A percentile compares a stretch with the other conserved stretches of the same genome.
phyloP scores from a whole-genome alignment of 2,329 filamentous ascomycete species.

The Fusarium sp. region DNA sequence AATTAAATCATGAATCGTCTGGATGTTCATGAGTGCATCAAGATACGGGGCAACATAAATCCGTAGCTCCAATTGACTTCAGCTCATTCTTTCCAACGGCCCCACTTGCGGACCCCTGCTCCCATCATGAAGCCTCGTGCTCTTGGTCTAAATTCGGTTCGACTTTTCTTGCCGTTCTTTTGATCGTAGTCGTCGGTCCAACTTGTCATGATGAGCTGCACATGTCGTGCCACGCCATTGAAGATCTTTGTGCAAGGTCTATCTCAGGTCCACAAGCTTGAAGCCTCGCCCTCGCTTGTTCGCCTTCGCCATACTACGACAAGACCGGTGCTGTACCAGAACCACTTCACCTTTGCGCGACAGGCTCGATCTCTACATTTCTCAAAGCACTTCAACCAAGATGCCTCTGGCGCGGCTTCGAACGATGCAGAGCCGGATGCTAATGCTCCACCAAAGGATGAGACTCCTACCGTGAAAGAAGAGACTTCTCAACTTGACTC shows the following conservation, averaged over 20 bases:
- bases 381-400: constrained; percentile 39
- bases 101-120: constrained; percentile 43
- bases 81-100: constrained; percentile 7
- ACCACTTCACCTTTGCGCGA: constrained; percentile 33
- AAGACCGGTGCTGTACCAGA: constrained; percentile 27
- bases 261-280: constrained; percentile 56
- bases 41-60: constrained; percentile 23
- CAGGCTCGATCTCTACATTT: constrained; percentile 47
- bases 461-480: constrained; percentile 14
- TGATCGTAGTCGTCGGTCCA: constrained; percentile 11
- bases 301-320: constrained; percentile 30
- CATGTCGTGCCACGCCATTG: constrained; percentile 63
- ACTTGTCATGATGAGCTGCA: constrained; percentile 61
- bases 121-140: constrained; percentile 42
- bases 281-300: constrained; percentile 37
- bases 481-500: constrained; percentile 2
- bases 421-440: background rate
- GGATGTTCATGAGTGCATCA: background rate
- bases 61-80: constrained; percentile 14
- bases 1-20: constrained; percentile 1
- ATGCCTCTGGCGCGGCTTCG: constrained; percentile 15
- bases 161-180: constrained; percentile 40
- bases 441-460: constrained; percentile 1
- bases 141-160: constrained; percentile 37
- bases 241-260: constrained; percentile 65